These are phyloP conservation scores for Begonia masoniana DNA, from an alignment of 306 rosid genomes.

Conservation along the genomic window DNA sequence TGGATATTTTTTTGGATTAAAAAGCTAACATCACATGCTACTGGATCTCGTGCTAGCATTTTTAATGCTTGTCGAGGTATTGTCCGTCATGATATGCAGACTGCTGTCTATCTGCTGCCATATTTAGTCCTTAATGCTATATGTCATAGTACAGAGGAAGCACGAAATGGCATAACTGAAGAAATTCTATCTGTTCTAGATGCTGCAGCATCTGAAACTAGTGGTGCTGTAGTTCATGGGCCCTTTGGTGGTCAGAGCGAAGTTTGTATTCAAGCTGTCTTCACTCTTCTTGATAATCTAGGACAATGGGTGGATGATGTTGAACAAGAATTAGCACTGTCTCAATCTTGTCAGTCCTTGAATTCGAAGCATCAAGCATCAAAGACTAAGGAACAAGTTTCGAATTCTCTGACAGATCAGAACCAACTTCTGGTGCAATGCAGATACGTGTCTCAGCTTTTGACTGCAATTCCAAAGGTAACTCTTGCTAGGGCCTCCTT, in stretches of 20 bases:
- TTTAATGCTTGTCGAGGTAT: slow-evolving; percentile 90
- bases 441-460: slow-evolving; percentile 77
- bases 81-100: slow-evolving; percentile 93
- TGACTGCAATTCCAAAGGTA: slow-evolving; percentile 70
- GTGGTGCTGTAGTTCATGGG: slow-evolving; percentile 63
- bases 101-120: slow-evolving; percentile 76
- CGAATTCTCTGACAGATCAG: slow-evolving; percentile 33
- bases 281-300: slow-evolving; percentile 95
- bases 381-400: slow-evolving; percentile 46
- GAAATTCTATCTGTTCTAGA: slow-evolving; percentile 81
- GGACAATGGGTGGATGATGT: slow-evolving; percentile 96
- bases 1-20: slow-evolving; percentile 84
- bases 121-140: slow-evolving; percentile 86
- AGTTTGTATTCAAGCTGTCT: slow-evolving; percentile 93
- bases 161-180: slow-evolving; percentile 68
- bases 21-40: slow-evolving; percentile 70
- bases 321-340: slow-evolving; percentile 78
- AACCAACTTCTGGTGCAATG: slow-evolving; percentile 64
- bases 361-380: slow-evolving; percentile 50
- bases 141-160: slow-evolving; percentile 86
- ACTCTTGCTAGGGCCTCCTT: slow-evolving; percentile 89
- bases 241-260: slow-evolving; percentile 71
- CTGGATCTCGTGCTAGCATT: slow-evolving; percentile 88
- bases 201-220: slow-evolving; percentile 75
- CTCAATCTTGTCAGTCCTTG: slow-evolving; percentile 31